phyloP scores from a whole-genome alignment of 1,284 basidiomycete species.

The Stygiomarasmius scandens region DNA sequence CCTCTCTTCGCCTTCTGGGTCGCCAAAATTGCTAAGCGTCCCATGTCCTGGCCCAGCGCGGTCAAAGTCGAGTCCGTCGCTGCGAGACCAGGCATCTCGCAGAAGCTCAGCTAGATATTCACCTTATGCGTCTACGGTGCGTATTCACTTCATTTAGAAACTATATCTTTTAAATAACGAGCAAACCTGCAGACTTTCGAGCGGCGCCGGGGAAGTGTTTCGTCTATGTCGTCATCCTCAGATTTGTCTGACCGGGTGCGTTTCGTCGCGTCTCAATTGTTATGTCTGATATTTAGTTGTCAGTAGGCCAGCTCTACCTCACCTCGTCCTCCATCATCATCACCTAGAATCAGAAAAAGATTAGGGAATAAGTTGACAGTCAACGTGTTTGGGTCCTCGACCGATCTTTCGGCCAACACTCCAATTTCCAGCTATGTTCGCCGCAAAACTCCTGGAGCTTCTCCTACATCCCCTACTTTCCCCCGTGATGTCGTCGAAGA shows the following conservation, averaged over 20 bases:
- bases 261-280: slow-evolving; percentile 1
- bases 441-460: slow-evolving; percentile 72
- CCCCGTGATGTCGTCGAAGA: slow-evolving; percentile 34
- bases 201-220: slow-evolving; percentile 44
- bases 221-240: slow-evolving; percentile 41
- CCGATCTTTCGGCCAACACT: slow-evolving; percentile 53
- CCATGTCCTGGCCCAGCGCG: slow-evolving; percentile 40
- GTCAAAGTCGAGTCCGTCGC: slow-evolving; percentile 45
- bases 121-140: slow-evolving; percentile 57
- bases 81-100: slow-evolving; percentile 46
- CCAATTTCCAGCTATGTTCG: slow-evolving; percentile 79
- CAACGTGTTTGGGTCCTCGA: slow-evolving; percentile 46
- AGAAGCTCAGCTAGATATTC: slow-evolving; percentile 56
- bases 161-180: slow-evolving; percentile 7
- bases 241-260: slow-evolving; percentile 34
- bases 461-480: slow-evolving; percentile 69
- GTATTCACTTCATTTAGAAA: slow-evolving; percentile 53
- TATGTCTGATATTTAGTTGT: slow-evolving; percentile 15
- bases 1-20: slow-evolving; percentile 35
- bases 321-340: slow-evolving; percentile 44
- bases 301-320: slow-evolving; percentile 45
- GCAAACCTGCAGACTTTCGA: slow-evolving; percentile 33
- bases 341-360: slow-evolving; percentile 39
- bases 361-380: slow-evolving; percentile 42
- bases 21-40: slow-evolving; percentile 34